These are phyloP conservation scores for Tinospora cordifolia DNA, from an alignment of 164 flowering plant species.

Conservation along the genomic window DNA sequence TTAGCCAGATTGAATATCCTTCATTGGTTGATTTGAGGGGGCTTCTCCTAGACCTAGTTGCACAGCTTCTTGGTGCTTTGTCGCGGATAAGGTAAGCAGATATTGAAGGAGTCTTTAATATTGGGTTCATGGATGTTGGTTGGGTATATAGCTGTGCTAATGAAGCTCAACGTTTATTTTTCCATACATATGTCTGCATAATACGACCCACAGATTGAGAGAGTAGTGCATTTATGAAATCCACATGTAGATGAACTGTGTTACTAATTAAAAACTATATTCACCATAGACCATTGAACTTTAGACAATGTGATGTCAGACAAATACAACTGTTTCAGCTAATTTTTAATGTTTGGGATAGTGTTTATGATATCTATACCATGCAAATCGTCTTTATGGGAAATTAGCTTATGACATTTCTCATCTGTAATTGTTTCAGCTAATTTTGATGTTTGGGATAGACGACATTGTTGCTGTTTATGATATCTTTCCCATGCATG, in stretches of 20 bases:
- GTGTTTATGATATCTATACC: no score
- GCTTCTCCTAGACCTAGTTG: slow-evolving; percentile 88
- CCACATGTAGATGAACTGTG: neutral
- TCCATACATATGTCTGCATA: neutral
- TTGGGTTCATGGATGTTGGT: neutral
- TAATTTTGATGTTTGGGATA: neutral
- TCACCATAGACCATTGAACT: neutral
- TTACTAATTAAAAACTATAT: neutral
- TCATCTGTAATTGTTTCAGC: no score
- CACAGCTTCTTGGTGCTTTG: slow-evolving; percentile 94
- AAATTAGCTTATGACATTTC: no score
- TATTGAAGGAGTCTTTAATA: neutral
- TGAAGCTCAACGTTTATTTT: neutral
- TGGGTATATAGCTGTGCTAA: neutral
- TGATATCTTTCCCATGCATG: no score
- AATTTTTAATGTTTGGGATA: no score
- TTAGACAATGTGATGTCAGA: neutral
- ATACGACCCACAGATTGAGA: neutral
- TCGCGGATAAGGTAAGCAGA: slow-evolving; percentile 81
- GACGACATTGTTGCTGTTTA: neutral
- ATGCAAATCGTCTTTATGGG: no score
- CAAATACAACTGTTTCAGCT: neutral
- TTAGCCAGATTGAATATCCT: slow-evolving; percentile 95
- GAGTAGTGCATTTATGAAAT: neutral
- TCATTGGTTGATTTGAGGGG: slow-evolving; percentile 93